phyloP scores from a whole-genome alignment of 1,284 basidiomycete genomes.

The Rugosomyces carneus region DNA sequence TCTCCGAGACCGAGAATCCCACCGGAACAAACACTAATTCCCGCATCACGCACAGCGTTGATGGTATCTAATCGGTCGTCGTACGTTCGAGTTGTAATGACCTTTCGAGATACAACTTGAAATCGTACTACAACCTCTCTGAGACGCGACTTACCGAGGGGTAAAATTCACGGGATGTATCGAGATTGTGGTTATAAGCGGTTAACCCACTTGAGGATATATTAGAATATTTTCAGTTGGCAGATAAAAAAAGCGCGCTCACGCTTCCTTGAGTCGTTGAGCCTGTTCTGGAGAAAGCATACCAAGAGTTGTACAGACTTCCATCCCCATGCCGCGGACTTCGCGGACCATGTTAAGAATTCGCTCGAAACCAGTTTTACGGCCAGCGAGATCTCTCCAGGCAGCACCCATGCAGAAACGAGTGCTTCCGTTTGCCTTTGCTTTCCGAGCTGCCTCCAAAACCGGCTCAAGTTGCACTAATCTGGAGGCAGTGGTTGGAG shows the following conservation, averaged over 20 bases:
- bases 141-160: constrained; percentile 62
- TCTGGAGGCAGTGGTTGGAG: constrained; percentile 83
- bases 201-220: constrained; percentile 67
- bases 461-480: constrained; percentile 92
- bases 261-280: constrained; percentile 90
- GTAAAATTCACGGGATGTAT: constrained; percentile 97
- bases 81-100: constrained; percentile 93
- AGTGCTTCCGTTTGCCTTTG: constrained; percentile 94
- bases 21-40: constrained; percentile 96
- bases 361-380: constrained; percentile 91
- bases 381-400: constrained; percentile 94
- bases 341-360: constrained; percentile 92
- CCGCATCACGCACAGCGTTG: constrained; percentile 85
- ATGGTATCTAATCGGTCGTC: constrained; percentile 93
- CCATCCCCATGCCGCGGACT: constrained; percentile 88
- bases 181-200: constrained; percentile 98
- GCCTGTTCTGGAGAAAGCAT: constrained; percentile 96
- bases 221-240: constrained; percentile 4
- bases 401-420: constrained; percentile 99
- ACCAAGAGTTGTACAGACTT: constrained; percentile 97
- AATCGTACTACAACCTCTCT: constrained; percentile 3
- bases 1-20: constrained; percentile 96
- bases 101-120: constrained; percentile 39
- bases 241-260: constrained; percentile 16
- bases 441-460: constrained; percentile 83